Conservation (phyloP, 176 grass and related monocot genomes). For the Aegilops umbellulata region DNA sequence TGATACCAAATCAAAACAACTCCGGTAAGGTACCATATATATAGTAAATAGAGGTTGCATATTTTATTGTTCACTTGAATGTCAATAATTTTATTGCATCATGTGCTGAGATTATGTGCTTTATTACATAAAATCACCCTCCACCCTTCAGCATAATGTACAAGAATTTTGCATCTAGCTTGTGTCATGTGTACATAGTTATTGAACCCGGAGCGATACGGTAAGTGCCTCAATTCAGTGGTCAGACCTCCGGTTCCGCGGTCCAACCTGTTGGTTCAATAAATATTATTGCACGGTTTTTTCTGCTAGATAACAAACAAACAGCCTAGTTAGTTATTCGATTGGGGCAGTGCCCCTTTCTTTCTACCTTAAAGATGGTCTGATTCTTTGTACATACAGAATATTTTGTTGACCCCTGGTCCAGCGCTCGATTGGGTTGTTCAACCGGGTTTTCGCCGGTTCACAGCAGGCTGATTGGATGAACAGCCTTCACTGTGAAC, state of each 20-base stretch:
- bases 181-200: neutral
- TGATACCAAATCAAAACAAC: slow-evolving; percentile 54
- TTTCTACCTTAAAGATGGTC: neutral
- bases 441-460: neutral
- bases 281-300: neutral
- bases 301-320: neutral
- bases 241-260: neutral
- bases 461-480: neutral
- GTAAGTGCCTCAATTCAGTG: slow-evolving; percentile 1
- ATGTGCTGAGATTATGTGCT: neutral
- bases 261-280: neutral
- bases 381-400: neutral
- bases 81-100: neutral
- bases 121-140: neutral
- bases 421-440: neutral
- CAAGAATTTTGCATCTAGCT: slow-evolving; percentile 8
- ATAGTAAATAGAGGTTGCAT: neutral
- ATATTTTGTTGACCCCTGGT: neutral
- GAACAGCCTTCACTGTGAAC: neutral
- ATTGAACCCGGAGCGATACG: neutral
- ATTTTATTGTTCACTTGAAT: neutral
- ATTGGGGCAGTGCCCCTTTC: neutral
- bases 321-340: neutral
- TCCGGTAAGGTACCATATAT: slow-evolving; percentile 48
- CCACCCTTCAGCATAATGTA: neutral